Percentiles rank a stretch among this genome's conserved stretches.
phyloP scores from a whole-genome alignment of 257 asterid species.

The Dorcoceras hygrometricum region DNA sequence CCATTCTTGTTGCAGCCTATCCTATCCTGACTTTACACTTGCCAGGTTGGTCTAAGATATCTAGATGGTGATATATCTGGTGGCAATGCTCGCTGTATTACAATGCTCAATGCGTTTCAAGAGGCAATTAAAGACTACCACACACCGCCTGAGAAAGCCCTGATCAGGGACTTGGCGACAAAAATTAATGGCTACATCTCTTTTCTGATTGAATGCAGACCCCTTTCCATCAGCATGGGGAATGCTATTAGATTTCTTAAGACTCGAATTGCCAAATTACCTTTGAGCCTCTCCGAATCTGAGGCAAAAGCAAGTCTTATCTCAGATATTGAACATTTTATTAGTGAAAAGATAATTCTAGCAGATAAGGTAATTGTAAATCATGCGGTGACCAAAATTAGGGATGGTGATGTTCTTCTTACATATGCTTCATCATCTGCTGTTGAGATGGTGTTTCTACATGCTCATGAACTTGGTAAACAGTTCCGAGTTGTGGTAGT shows the following conservation, averaged over 20 bases:
- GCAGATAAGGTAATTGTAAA: slow-evolving; percentile 83
- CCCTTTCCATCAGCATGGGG: slow-evolving; percentile 92
- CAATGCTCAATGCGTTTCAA: slow-evolving; percentile 88
- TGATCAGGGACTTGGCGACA: slow-evolving; percentile 74
- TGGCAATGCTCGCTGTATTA: slow-evolving; percentile 91
- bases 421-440: slow-evolving; percentile 80
- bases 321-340: slow-evolving; percentile 59
- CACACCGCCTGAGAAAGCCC: slow-evolving; percentile 69
- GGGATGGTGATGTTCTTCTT: slow-evolving; percentile 88
- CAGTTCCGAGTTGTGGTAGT: slow-evolving; percentile 74
- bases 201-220: slow-evolving; percentile 78
- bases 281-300: slow-evolving; percentile 63
- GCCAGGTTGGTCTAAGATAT: slow-evolving; percentile 84
- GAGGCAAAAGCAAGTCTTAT: slow-evolving; percentile 71
- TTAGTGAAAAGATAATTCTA: slow-evolving; percentile 65
- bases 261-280: slow-evolving; percentile 56
- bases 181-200: slow-evolving; percentile 67
- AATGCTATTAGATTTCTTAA: slow-evolving; percentile 81
- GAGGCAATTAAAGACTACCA: slow-evolving; percentile 73
- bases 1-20: not conserved
- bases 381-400: slow-evolving; percentile 78
- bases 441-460: slow-evolving; percentile 69
- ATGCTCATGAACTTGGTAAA: slow-evolving; percentile 85
- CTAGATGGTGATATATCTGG: slow-evolving; percentile 86
- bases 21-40: slow-evolving; percentile 24